These are phyloP conservation scores for Moricandia arvensis DNA, from an alignment of 345 rosid species.

Conservation along the genomic window DNA sequence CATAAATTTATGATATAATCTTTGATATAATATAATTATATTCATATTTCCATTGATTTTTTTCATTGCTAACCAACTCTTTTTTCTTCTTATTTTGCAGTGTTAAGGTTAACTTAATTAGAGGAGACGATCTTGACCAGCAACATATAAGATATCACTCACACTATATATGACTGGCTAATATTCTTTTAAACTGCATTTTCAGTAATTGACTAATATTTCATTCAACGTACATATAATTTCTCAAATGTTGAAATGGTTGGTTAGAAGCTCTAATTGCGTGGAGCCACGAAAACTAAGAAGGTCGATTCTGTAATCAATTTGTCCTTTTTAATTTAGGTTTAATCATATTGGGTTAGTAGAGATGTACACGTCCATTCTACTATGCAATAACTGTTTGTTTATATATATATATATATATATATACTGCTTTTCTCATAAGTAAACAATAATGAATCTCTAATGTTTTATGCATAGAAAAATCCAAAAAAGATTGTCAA, in stretches of 20 bases:
- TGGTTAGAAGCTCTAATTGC: slow-evolving; percentile 18
- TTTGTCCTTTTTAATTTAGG: background rate
- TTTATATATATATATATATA: no score
- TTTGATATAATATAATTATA: background rate
- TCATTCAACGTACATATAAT: background rate
- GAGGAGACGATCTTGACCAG: slow-evolving; percentile 9
- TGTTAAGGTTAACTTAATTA: background rate
- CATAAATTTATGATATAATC: background rate
- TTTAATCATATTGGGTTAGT: slow-evolving; percentile 15
- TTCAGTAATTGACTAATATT: background rate
- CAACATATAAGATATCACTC: background rate
- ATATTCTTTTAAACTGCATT: no score
- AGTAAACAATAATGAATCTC: background rate
- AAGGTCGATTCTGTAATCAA: background rate
- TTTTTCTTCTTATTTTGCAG: background rate
- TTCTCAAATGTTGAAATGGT: background rate
- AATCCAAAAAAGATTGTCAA: slow-evolving; percentile 28
- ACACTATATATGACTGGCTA: background rate
- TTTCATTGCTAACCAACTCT: background rate
- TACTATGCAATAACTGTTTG: slow-evolving; percentile 20
- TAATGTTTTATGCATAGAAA: slow-evolving; percentile 13
- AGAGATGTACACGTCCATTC: slow-evolving; percentile 27
- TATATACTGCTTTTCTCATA: background rate
- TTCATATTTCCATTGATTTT: background rate
- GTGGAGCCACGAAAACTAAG: background rate